Conservation (phyloP, 139 green algal species). For the Chlamydomonas sp. region DNA sequence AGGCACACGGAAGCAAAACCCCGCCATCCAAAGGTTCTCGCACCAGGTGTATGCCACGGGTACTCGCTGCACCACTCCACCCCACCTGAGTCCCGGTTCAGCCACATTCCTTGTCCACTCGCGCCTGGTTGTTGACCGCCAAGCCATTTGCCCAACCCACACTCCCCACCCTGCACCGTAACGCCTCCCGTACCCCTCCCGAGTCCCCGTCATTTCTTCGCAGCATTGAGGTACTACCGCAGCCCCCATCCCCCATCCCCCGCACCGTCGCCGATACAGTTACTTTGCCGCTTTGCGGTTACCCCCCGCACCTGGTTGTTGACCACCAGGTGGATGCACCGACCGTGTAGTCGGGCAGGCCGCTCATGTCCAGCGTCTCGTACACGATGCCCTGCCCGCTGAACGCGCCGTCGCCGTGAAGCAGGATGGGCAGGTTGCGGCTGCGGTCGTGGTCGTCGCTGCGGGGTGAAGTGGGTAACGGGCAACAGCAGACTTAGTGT, state of each 20-base stretch:
- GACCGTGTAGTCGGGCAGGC: slow-evolving; percentile 94
- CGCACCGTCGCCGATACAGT: background rate
- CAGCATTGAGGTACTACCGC: background rate
- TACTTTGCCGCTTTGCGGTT: background rate
- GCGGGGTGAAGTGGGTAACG: background rate
- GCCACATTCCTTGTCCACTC: too few species aligned
- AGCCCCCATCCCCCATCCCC: background rate
- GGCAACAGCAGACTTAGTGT: too few species aligned
- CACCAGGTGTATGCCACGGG: too few species aligned
- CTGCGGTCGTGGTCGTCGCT: slow-evolving; percentile 58
- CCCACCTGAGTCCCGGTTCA: too few species aligned
- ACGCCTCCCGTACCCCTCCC: too few species aligned
- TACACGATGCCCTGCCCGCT: slow-evolving; percentile 97
- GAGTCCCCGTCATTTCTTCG: too few species aligned
- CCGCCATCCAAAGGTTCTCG: too few species aligned
- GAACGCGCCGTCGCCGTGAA: slow-evolving; percentile 98
- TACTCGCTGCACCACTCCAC: too few species aligned
- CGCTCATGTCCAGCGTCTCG: slow-evolving; percentile 96
- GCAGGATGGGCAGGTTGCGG: slow-evolving; percentile 86
- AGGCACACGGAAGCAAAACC: too few species aligned
- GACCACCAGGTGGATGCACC: slow-evolving; percentile 96
- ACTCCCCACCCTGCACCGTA: too few species aligned
- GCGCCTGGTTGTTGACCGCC: too few species aligned
- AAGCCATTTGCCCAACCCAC: too few species aligned
- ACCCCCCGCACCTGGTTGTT: slow-evolving; percentile 91